phyloP scores from a whole-genome alignment of 2,329 filamentous ascomycete genomes.

The Arthrinium puccinioides region DNA sequence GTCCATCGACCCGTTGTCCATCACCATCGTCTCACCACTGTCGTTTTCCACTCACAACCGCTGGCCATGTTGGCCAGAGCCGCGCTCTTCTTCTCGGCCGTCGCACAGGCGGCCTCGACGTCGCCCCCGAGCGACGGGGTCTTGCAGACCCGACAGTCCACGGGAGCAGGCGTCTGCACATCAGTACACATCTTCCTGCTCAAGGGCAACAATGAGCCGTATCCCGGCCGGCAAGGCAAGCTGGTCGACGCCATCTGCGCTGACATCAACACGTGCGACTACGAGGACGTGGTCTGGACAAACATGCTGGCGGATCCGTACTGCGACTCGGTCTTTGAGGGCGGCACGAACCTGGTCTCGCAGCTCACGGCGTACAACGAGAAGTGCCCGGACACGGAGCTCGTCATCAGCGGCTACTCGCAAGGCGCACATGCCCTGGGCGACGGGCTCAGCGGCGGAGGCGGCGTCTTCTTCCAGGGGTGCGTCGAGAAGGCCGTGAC shows the following conservation, averaged over 20 bases:
- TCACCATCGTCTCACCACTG: not conserved
- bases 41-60: no score
- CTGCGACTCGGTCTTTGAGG: constrained; percentile 28
- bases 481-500: constrained; percentile 17
- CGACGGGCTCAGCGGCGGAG: constrained; percentile 27
- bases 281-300: constrained; percentile 23
- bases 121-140: not conserved
- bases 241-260: constrained; percentile 22
- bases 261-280: constrained; percentile 10
- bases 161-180: constrained; percentile 10
- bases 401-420: constrained; percentile 34
- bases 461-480: constrained; percentile 24
- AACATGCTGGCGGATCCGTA: constrained; percentile 22
- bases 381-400: constrained; percentile 30
- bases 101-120: not conserved
- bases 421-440: constrained; percentile 31
- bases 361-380: constrained; percentile 32
- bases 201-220: constrained; percentile 26
- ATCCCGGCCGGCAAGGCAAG: constrained; percentile 24
- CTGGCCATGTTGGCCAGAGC: no score
- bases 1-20: not conserved
- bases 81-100: not conserved
- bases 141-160: not conserved
- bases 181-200: constrained; percentile 16
- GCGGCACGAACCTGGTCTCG: constrained; percentile 23